Evolutionary conservation across 352 stramenopile genomes (phyloP).

Genomic region (Phytopythium aichiense): DNA sequence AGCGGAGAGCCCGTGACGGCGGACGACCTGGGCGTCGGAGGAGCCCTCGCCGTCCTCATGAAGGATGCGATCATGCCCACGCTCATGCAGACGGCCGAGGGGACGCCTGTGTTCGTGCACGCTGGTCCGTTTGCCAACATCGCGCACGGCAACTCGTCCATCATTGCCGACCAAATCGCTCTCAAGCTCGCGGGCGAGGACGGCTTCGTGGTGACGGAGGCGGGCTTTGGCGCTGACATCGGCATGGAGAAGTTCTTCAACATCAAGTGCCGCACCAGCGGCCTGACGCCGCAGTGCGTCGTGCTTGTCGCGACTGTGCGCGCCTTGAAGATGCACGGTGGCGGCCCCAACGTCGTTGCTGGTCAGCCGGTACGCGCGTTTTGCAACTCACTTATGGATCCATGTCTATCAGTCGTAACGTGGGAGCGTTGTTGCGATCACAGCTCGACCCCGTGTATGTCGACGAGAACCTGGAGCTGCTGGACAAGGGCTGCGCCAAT

Average conservation of each 20-base stretch:
- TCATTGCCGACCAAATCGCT: constrained; percentile 96
- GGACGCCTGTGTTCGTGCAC: constrained; percentile 96
- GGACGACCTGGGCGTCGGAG: constrained; percentile 96
- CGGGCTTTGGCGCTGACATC: constrained; percentile 97
- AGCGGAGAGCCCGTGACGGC: constrained; percentile 90
- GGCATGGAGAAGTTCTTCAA: constrained; percentile 99
- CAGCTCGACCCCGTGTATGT: constrained; percentile 90
- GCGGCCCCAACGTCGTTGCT: constrained; percentile 93
- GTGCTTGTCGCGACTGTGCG: constrained; percentile 98
- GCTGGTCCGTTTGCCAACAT: constrained; percentile 98
- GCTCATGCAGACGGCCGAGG: constrained; percentile 98
- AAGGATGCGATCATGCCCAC: constrained; percentile 97
- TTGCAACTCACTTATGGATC: background rate
- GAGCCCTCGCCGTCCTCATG: constrained; percentile 96
- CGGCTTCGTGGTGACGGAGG: constrained; percentile 97
- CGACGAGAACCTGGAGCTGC: constrained; percentile 94
- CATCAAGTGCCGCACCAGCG: constrained; percentile 97
- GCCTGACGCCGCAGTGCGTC: constrained; percentile 94
- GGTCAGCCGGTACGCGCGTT: constrained; percentile 81
- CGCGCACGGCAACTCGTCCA: constrained; percentile 95
- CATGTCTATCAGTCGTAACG: background rate
- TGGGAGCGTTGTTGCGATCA: constrained; percentile 2
- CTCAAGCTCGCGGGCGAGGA: constrained; percentile 93
- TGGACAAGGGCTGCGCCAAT: constrained; percentile 91
- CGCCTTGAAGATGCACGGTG: constrained; percentile 99